phyloP scores from a whole-genome alignment of 805 yeast species.

The Kluyveromyces nonfermentans region DNA sequence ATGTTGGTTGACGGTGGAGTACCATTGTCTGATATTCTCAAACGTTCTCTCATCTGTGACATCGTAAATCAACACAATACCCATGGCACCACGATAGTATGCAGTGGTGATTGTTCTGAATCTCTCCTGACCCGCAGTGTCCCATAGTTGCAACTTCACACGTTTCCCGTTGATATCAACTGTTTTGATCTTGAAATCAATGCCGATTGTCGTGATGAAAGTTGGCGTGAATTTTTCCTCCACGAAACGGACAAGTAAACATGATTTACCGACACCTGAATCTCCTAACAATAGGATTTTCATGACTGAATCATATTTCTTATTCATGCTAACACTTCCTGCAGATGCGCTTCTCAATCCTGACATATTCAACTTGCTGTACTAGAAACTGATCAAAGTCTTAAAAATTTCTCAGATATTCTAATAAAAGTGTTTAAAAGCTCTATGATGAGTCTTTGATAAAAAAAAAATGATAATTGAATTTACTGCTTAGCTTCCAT shows the following conservation, averaged over 20 bases:
- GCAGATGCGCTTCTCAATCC: slow-evolving; percentile 24
- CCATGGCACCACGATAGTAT: slow-evolving; percentile 84
- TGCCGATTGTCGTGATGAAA: slow-evolving; percentile 95
- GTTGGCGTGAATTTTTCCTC: slow-evolving; percentile 95
- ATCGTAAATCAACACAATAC: slow-evolving; percentile 74
- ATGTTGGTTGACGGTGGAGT: slow-evolving; percentile 88
- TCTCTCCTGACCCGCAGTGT: slow-evolving; percentile 96
- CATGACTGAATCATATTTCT: slow-evolving; percentile 73
- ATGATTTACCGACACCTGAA: slow-evolving; percentile 84
- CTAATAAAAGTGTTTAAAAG: not conserved
- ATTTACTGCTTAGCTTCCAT: too few species aligned
- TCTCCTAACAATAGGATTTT: slow-evolving; percentile 90
- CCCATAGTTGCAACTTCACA: slow-evolving; percentile 94
- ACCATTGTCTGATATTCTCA: slow-evolving; percentile 91
- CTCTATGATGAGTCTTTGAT: not conserved
- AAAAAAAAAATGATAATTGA: too few species aligned
- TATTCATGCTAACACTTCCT: slow-evolving; percentile 18
- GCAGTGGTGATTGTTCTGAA: slow-evolving; percentile 93
- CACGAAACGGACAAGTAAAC: slow-evolving; percentile 83
- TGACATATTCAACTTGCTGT: slow-evolving; percentile 14
- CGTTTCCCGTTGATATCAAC: slow-evolving; percentile 88
- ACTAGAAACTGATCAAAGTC: not conserved
- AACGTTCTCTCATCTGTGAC: slow-evolving; percentile 87
- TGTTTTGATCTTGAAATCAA: slow-evolving; percentile 95
- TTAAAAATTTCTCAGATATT: not conserved